A percentile compares a stretch with the other conserved stretches of the same genome.
Conservation (phyloP, 257 asterid species). For the Nicotiana noctiflora region DNA sequence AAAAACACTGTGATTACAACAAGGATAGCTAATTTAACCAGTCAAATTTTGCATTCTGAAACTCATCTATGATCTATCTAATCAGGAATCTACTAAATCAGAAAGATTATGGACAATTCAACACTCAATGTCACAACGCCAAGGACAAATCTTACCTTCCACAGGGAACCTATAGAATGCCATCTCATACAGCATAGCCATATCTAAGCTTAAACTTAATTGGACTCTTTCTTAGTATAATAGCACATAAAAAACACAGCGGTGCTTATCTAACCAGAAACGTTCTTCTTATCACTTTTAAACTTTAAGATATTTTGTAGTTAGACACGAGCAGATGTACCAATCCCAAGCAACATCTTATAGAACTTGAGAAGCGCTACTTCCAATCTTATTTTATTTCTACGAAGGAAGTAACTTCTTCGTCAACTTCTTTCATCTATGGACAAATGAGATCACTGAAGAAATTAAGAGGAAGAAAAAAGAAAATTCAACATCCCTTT, state of each 20-base stretch:
- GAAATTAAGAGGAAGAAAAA: neutral
- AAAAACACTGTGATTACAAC: neutral
- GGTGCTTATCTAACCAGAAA: neutral
- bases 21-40: neutral
- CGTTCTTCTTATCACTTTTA: neutral
- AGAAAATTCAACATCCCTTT: neutral
- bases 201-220: neutral
- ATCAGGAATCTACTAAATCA: neutral
- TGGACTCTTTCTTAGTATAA: neutral
- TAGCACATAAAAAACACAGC: neutral
- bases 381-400: neutral
- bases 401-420: neutral
- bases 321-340: neutral
- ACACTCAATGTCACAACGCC: neutral
- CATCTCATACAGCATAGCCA: neutral
- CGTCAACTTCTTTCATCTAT: neutral
- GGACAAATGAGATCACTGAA: neutral
- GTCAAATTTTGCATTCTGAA: neutral
- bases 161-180: neutral
- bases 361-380: neutral
- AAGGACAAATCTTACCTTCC: neutral
- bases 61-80: neutral
- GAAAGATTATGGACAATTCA: neutral
- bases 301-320: neutral
- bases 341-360: neutral